Conservation (phyloP, 345 rosid species). For the Firmiana major region DNA sequence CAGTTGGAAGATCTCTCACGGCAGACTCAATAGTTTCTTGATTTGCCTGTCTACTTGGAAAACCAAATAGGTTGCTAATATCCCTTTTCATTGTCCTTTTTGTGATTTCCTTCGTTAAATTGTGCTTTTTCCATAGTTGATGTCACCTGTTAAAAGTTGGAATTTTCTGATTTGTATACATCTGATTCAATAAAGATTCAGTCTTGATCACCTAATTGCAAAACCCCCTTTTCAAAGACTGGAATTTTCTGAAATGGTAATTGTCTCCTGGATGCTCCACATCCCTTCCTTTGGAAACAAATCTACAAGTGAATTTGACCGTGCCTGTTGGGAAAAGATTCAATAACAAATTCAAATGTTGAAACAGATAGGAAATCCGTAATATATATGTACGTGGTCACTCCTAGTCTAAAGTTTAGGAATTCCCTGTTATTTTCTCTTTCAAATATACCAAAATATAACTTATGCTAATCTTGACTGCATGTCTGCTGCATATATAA, state of each 20-base stretch:
- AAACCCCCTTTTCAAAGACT: too few species aligned
- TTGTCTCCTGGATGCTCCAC: neutral
- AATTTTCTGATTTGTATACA: neutral
- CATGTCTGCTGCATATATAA: too few species aligned
- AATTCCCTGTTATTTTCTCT: too few species aligned
- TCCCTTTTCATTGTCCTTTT: too few species aligned
- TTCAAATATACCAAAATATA: too few species aligned
- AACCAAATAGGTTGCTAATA: neutral
- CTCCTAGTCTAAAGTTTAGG: neutral
- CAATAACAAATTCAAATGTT: neutral
- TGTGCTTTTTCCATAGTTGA: too few species aligned
- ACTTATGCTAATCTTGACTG: too few species aligned
- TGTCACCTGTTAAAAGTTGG: too few species aligned
- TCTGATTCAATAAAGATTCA: neutral
- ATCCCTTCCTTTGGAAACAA: neutral
- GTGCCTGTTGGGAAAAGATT: neutral
- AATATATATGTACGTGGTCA: neutral
- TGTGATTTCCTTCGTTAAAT: too few species aligned
- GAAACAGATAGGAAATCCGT: neutral
- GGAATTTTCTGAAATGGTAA: neutral
- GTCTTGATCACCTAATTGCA: neutral
- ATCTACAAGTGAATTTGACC: neutral
- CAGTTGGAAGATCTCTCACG: constrained; percentile 75
- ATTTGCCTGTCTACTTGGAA: neutral
- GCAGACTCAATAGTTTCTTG: constrained; percentile 23